Evolutionary conservation across 257 asterid species (phyloP), one percentile per base, ranked within the genome.

Genomic region (Petunia secreta): DNA sequence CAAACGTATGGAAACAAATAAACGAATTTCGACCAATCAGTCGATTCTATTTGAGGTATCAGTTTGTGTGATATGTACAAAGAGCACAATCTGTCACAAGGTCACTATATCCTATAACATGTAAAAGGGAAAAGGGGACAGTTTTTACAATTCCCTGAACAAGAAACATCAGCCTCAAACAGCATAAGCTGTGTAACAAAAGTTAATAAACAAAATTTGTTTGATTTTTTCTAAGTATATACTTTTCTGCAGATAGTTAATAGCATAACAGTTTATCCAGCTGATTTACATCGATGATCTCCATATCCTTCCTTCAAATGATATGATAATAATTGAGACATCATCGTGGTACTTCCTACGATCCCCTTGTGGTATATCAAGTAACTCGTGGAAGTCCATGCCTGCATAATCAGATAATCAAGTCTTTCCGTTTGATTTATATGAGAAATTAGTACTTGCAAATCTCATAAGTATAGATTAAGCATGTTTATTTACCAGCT

Each of bases 221-320:
- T 25, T 46, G 16, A 25, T 16, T 5, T 46, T 46, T 55, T 71
- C 46, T 75, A 80, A 75, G 82, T 80, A 58, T 85, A 36, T 80
- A 71, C 8, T 65, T 75, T 64, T 59, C 54, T 62, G 2, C 41
- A 37, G 8, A 48, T 39, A 65, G 40, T 25, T 36, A 16, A 15
- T 15, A 14, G 46, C 46, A 54, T 25, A 4, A 55, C 34, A 63
- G 8, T 74, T 57, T 75, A 71, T 73, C 71, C 75, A 37, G 83
- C 59, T 77, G 75, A 48, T 79, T 86, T 87, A 93, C 85, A 88
- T 90, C 6, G 95, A 92, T 1, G 97, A 95, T 6, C 95, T 91
- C 99, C 99, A 93, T 82, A 95, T 91, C 91, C 91, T 90, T 82
- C 99, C 98, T 85, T 95, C 98, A 66, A 95, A 91, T 0, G 99